A percentile compares a stretch with the other conserved stretches of the same genome.
These are phyloP conservation scores for Myxozyma neotropica DNA, from an alignment of 805 yeast genomes.

Conservation along the genomic window DNA sequence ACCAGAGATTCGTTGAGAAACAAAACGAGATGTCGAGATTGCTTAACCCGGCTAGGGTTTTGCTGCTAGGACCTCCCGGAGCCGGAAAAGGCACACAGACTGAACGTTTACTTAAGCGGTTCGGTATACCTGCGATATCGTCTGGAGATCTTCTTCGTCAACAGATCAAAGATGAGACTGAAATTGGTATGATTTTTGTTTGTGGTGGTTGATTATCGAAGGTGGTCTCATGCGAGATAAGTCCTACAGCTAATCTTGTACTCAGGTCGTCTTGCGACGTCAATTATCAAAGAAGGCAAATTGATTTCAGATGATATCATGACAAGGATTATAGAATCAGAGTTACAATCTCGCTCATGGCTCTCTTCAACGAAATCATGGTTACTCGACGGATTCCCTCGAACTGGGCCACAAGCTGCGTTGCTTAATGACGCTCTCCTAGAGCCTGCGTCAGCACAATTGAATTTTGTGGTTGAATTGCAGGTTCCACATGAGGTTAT, in stretches of 20 bases:
- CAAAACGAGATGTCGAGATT: slow-evolving; percentile 4
- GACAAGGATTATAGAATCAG: slow-evolving; percentile 57
- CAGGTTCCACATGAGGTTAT: slow-evolving; percentile 87
- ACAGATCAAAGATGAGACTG: slow-evolving; percentile 59
- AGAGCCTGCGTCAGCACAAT: slow-evolving; percentile 43
- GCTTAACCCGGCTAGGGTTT: slow-evolving; percentile 57
- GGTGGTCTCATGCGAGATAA: neutral
- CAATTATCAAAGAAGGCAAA: slow-evolving; percentile 58
- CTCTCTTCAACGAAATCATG: slow-evolving; percentile 53
- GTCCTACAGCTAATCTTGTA: neutral
- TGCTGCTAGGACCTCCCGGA: slow-evolving; percentile 92
- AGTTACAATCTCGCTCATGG: slow-evolving; percentile 51
- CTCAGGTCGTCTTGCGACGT: neutral
- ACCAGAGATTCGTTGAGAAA: neutral
- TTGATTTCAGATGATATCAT: slow-evolving; percentile 75
- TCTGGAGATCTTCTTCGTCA: slow-evolving; percentile 82
- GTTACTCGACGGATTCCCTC: slow-evolving; percentile 90
- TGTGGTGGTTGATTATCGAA: neutral
- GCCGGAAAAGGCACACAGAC: slow-evolving; percentile 94
- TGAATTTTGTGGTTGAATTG: slow-evolving; percentile 82
- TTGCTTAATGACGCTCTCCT: slow-evolving; percentile 53
- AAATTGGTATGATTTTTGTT: slow-evolving; percentile 49
- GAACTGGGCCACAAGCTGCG: slow-evolving; percentile 74
- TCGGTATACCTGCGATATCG: slow-evolving; percentile 61
- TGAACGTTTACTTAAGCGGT: slow-evolving; percentile 56